These are phyloP conservation scores for Debaryomyces fabryi DNA, from an alignment of 1,139 yeast species.

Conservation along the genomic window DNA sequence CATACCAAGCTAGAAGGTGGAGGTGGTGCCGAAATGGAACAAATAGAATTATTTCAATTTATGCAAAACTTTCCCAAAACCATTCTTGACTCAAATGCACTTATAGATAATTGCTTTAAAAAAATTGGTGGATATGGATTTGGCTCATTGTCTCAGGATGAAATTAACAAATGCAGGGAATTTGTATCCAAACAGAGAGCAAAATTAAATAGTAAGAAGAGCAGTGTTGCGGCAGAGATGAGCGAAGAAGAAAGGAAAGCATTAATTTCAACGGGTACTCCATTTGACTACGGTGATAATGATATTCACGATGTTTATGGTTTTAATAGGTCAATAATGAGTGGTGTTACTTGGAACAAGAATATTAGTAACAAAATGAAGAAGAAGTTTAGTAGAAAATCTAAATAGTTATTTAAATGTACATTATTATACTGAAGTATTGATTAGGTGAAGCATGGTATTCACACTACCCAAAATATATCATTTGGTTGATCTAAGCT, in stretches of 20 bases:
- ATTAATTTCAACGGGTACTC: slow-evolving; percentile 23
- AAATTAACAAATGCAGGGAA: slow-evolving; percentile 72
- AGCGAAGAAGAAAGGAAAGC: slow-evolving; percentile 45
- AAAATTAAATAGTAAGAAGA: slow-evolving; percentile 44
- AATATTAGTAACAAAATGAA: slow-evolving; percentile 55
- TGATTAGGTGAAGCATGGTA: background rate
- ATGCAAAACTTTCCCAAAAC: slow-evolving; percentile 82
- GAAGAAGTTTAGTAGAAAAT: slow-evolving; percentile 36
- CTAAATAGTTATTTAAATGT: background rate
- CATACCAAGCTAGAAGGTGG: slow-evolving; percentile 18
- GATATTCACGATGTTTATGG: slow-evolving; percentile 52
- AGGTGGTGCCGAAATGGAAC: slow-evolving; percentile 51
- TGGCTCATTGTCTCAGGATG: slow-evolving; percentile 79
- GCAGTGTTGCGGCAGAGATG: slow-evolving; percentile 34
- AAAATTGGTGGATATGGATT: slow-evolving; percentile 68
- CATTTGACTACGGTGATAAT: slow-evolving; percentile 24
- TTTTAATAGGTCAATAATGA: slow-evolving; percentile 54
- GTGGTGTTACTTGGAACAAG: slow-evolving; percentile 60
- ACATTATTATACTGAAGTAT: background rate
- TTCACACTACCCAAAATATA: background rate
- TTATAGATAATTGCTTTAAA: slow-evolving; percentile 76
- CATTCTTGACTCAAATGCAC: slow-evolving; percentile 65
- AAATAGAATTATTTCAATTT: slow-evolving; percentile 83
- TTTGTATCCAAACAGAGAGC: slow-evolving; percentile 70
- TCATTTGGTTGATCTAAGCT: background rate